Evolutionary conservation across 768 basidiomycete species (phyloP).

Genomic region (Chlorophyllum brunneum): DNA sequence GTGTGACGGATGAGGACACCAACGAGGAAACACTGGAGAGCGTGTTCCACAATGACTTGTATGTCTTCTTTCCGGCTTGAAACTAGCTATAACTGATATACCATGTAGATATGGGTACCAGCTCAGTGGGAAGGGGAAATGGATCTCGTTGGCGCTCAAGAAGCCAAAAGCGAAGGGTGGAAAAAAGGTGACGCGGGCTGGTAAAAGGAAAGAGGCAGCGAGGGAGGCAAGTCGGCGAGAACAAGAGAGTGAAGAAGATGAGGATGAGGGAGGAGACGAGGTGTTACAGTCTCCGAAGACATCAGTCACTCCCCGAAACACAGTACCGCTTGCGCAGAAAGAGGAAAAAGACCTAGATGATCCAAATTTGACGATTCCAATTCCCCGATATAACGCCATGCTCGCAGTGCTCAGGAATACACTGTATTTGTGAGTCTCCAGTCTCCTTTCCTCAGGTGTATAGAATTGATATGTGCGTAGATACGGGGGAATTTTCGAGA

Average conservation of each 20-base stretch:
- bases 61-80: constrained; percentile 19
- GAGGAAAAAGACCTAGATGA: constrained; percentile 52
- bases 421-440: constrained; percentile 67
- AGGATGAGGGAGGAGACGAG: constrained; percentile 19
- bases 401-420: constrained; percentile 80
- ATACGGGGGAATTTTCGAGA: constrained; percentile 88
- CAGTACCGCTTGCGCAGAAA: not conserved
- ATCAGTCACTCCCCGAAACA: not conserved
- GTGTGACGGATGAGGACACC: constrained; percentile 82
- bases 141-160: constrained; percentile 78
- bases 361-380: constrained; percentile 58
- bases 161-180: constrained; percentile 56
- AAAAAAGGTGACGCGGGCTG: constrained; percentile 21
- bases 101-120: constrained; percentile 70
- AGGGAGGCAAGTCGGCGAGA: constrained; percentile 11
- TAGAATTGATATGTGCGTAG: constrained; percentile 28
- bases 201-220: constrained; percentile 38
- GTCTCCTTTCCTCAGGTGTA: not conserved
- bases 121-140: constrained; percentile 66
- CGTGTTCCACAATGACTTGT: constrained; percentile 87
- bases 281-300: constrained; percentile 9
- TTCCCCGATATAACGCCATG: constrained; percentile 86
- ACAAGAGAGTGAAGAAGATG: constrained; percentile 16
- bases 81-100: not conserved
- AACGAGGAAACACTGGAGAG: constrained; percentile 83